phyloP scores from a whole-genome alignment of 2,329 filamentous ascomycete species.

The Cladosporium phlei region DNA sequence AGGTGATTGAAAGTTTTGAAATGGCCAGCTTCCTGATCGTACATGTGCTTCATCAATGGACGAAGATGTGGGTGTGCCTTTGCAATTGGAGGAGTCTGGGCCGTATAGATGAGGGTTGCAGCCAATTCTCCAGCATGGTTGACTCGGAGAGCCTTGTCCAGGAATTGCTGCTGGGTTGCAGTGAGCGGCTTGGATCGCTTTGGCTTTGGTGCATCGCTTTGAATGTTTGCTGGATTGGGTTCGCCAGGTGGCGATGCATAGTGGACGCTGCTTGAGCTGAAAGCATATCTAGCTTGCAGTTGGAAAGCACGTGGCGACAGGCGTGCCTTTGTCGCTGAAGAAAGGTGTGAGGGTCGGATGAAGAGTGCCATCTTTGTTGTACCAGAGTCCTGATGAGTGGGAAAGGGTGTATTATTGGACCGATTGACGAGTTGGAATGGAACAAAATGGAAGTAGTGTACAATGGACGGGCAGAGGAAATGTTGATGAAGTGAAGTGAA shows the following conservation, averaged over 20 bases:
- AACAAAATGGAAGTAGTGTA: background rate
- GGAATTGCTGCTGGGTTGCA: slow-evolving; percentile 65
- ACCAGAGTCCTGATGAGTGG: too few species aligned
- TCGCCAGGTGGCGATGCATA: background rate
- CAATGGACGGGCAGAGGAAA: too few species aligned
- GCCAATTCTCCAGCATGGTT: slow-evolving; percentile 98
- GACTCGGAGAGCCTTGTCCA: slow-evolving; percentile 79
- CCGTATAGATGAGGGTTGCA: slow-evolving; percentile 86
- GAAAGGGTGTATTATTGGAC: background rate
- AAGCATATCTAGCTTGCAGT: slow-evolving; percentile 21
- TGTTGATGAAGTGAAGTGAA: background rate
- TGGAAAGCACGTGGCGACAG: slow-evolving; percentile 29
- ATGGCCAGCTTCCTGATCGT: slow-evolving; percentile 89
- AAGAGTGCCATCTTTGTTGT: background rate
- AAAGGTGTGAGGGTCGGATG: background rate
- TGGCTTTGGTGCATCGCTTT: background rate
- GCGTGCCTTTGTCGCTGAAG: slow-evolving; percentile 18
- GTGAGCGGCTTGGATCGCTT: slow-evolving; percentile 48
- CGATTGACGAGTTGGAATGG: background rate
- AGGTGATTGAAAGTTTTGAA: slow-evolving; percentile 79
- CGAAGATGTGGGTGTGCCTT: slow-evolving; percentile 79
- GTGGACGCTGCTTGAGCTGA: slow-evolving; percentile 21
- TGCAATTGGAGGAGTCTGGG: slow-evolving; percentile 78
- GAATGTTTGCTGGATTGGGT: background rate
- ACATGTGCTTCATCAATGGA: slow-evolving; percentile 94